Percentiles rank a stretch among this genome's conserved stretches.
Conservation (phyloP, 768 basidiomycete genomes). For the Russula griseocarnosa region DNA sequence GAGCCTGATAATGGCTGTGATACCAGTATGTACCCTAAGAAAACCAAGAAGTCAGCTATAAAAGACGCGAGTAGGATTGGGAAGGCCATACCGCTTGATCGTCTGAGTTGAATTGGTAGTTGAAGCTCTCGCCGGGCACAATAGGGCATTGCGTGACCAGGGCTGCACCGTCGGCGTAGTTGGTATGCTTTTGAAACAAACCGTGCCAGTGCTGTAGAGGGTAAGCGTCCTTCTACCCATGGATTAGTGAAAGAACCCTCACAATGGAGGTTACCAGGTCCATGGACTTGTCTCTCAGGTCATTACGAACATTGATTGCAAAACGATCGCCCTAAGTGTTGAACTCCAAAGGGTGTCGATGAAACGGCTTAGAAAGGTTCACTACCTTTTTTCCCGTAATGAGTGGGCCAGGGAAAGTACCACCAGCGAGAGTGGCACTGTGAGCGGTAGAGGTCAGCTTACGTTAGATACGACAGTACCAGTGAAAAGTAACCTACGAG, state of each 20-base stretch:
- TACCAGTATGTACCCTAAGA: slow-evolving; percentile 36
- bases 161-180: slow-evolving; percentile 44
- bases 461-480: not conserved
- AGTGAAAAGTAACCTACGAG: not conserved
- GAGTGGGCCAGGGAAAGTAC: slow-evolving; percentile 14
- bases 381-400: slow-evolving; percentile 32
- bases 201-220: slow-evolving; percentile 52
- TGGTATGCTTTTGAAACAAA: slow-evolving; percentile 41
- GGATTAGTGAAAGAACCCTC: not conserved
- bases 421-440: slow-evolving; percentile 13
- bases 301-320: slow-evolving; percentile 43
- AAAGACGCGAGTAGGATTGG: not conserved
- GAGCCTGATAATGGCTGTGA: slow-evolving; percentile 38
- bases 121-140: slow-evolving; percentile 38
- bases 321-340: slow-evolving; percentile 36
- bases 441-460: not conserved
- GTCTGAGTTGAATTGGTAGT: slow-evolving; percentile 38
- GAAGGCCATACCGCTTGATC: slow-evolving; percentile 35
- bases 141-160: slow-evolving; percentile 48
- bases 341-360: slow-evolving; percentile 29
- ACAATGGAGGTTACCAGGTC: slow-evolving; percentile 48
- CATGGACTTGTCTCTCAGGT: slow-evolving; percentile 44
- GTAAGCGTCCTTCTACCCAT: too few species aligned
- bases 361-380: not conserved
- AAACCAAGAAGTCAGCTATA: not conserved